Evolutionary conservation across 441 rosid species (phyloP), one percentile per base, ranked within the genome.

Genomic region (Lepidium campestre): DNA sequence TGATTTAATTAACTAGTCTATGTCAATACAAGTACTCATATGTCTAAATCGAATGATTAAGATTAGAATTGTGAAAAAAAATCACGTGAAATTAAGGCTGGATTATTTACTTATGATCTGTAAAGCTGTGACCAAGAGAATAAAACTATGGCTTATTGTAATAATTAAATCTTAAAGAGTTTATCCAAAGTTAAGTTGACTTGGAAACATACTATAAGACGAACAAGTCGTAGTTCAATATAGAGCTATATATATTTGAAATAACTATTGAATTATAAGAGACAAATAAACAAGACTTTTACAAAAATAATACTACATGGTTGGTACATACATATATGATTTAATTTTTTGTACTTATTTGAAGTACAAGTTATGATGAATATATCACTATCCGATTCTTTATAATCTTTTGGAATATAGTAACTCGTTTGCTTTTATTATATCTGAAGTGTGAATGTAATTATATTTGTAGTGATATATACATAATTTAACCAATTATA

Each of bases 151-250:
- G 37, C 37, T 49, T 32, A 65, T 27, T 35, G 53, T 14, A 73
- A 44, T 20, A 53, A 12, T 67, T 73, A 31, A 25, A 59, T 44
- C 5, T 59, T 37, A 14, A 27, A 27, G 64, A 52, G 63, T 34
- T 60, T 36, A 54, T 73, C 73, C 58, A 53, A 73, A 50, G 18
- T 73, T 37, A 35, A 60, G 77, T 60, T 73, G 68, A 60, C 77
- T 44, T 45, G 6, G 25, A 60, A 58, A 66, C n/a, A 59, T 36
- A 37, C 48, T 35, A 59, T 44, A 42, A 53, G 62, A 66, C 72
- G 54, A 50, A 41, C 53, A 36, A 59, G 47, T 66, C 12, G 66
- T 32, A 18, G 45, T 57, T 57, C 32, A 48, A 25, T 27, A 35
- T 52, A 61, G 46, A 15, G n/a, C n/a, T n/a, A n/a, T n/a, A n/a